These are phyloP conservation scores for Colletotrichum chrysophilum DNA, from an alignment of 2,329 filamentous ascomycete species.

Conservation along the genomic window DNA sequence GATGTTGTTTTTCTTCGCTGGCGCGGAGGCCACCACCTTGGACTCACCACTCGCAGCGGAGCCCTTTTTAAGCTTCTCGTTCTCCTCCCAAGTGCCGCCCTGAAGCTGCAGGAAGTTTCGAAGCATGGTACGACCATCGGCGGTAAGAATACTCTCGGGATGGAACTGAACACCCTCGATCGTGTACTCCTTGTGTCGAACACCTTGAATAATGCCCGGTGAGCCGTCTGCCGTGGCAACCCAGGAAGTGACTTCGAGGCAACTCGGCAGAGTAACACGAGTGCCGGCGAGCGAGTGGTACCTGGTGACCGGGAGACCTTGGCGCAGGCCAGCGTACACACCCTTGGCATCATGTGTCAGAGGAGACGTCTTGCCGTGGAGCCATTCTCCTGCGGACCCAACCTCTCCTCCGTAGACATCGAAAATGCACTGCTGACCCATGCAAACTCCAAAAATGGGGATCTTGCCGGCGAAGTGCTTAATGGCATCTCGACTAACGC, in stretches of 20 bases:
- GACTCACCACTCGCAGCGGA: conserved; percentile 30
- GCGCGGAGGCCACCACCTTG: conserved; percentile 28
- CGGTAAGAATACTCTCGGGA: conserved; percentile 94
- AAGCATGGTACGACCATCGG: conserved; percentile 86
- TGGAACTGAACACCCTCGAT: conserved; percentile 99
- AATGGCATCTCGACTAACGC: conserved; percentile 91
- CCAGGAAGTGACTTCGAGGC: conserved; percentile 90
- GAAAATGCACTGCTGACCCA: conserved; percentile 99
- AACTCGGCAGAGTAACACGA: conserved; percentile 82
- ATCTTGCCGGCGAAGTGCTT: conserved; percentile 92
- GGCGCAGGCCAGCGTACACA: conserved; percentile 82
- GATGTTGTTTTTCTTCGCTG: conserved; percentile 77
- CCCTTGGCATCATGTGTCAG: conserved; percentile 89
- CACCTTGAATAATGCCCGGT: conserved; percentile 93
- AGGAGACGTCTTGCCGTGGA: conserved; percentile 96
- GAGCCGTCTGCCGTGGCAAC: conserved; percentile 77
- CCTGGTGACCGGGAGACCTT: conserved; percentile 85
- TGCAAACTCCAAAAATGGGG: conserved; percentile 95
- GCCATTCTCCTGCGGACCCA: conserved; percentile 90
- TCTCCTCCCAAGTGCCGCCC: conserved; percentile 90
- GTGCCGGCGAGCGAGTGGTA: conserved; percentile 97
- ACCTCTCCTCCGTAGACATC: conserved; percentile 92
- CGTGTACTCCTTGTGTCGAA: conserved; percentile 88
- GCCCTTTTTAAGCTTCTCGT: conserved; percentile 61
- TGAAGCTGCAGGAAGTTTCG: conserved; percentile 89